A percentile compares a stretch with the other conserved stretches of the same genome.
These are phyloP conservation scores for Podaxis sp. DNA, from an alignment of 768 basidiomycete species.

Conservation along the genomic window DNA sequence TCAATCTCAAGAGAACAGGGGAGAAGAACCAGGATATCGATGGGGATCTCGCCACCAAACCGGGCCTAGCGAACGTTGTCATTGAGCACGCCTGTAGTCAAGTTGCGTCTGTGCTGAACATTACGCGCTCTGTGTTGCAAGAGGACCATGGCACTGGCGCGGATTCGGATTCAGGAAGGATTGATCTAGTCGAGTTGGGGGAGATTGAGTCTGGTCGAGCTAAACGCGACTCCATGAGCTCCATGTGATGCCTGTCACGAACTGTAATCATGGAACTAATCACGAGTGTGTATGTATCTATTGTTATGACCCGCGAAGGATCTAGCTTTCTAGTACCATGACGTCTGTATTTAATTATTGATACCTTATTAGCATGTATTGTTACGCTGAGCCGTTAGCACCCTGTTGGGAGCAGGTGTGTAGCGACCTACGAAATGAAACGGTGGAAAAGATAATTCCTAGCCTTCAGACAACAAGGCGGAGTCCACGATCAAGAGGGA, in stretches of 20 bases:
- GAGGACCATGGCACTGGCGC: background rate
- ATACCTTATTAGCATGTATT: too few relatives aligned
- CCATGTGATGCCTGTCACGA: background rate
- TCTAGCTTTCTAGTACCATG: background rate
- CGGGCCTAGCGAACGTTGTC: background rate
- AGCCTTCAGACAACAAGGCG: too few relatives aligned
- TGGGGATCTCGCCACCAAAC: background rate
- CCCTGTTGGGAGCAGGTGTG: too few relatives aligned
- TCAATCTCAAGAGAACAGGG: constrained; percentile 49
- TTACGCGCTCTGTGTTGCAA: background rate
- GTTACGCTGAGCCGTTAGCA: too few relatives aligned
- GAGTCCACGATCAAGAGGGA: too few relatives aligned
- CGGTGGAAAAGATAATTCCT: too few relatives aligned
- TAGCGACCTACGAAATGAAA: too few relatives aligned
- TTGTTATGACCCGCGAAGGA: background rate
- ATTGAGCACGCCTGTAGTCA: background rate
- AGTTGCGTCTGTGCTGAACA: background rate
- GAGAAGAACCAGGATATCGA: constrained; percentile 19
- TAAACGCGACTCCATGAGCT: background rate
- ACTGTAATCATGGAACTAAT: background rate
- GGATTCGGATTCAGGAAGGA: background rate
- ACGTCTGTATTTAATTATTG: background rate
- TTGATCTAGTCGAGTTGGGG: background rate
- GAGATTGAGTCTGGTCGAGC: background rate
- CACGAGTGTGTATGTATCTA: background rate